phyloP scores from a whole-genome alignment of 441 rosid species.

The Erysimum cheiri region DNA sequence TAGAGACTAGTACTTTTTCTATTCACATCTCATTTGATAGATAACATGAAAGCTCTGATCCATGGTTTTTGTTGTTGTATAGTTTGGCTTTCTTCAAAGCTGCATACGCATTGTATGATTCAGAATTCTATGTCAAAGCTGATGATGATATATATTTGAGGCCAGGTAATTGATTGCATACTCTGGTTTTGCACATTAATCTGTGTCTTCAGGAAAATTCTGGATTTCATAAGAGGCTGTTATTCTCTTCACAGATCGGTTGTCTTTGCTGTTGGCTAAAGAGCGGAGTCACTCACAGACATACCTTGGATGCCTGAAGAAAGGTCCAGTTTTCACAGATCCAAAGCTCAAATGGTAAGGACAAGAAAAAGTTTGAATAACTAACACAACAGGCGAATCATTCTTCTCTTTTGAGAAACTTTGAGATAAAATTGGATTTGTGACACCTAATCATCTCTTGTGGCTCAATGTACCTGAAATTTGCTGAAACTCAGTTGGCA shows the following conservation, averaged over 20 bases:
- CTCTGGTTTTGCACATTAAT: constrained; percentile 8
- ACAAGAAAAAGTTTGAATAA: background rate
- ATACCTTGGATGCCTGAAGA: constrained; percentile 93
- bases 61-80: constrained; percentile 30
- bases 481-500: background rate
- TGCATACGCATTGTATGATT: constrained; percentile 79
- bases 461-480: constrained; percentile 21
- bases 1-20: constrained; percentile 16
- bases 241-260: constrained; percentile 62
- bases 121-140: constrained; percentile 91
- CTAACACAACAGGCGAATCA: background rate
- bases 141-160: constrained; percentile 94
- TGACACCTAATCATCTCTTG: constrained; percentile 14
- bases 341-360: constrained; percentile 84
- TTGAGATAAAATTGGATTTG: constrained; percentile 12
- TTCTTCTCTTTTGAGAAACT: constrained; percentile 18
- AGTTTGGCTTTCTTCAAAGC: constrained; percentile 92
- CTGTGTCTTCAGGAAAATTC: background rate
- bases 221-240: constrained; percentile 15
- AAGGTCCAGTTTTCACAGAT: constrained; percentile 88
- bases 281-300: constrained; percentile 83
- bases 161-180: constrained; percentile 59
- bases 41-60: background rate
- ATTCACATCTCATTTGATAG: background rate
- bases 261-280: constrained; percentile 79